These are phyloP conservation scores for Candida gorgasii DNA, from an alignment of 805 yeast genomes.

Conservation along the genomic window DNA sequence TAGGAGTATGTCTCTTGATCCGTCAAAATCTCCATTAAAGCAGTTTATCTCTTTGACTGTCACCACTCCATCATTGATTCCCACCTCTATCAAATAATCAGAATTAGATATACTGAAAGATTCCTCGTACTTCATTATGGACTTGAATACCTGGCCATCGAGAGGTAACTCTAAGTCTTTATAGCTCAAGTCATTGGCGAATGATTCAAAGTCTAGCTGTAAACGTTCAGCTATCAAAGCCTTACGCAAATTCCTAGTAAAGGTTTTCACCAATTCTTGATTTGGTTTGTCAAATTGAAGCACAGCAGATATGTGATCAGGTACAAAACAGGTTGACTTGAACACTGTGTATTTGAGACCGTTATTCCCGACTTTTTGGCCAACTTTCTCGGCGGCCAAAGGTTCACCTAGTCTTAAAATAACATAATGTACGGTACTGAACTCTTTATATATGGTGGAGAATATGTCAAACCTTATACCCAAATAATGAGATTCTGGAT, in stretches of 20 bases:
- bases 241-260: conserved; percentile 2
- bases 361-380: background rate
- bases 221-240: background rate
- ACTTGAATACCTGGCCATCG: conserved; percentile 1
- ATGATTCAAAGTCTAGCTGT: conserved; percentile 3
- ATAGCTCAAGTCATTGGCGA: conserved; percentile 4
- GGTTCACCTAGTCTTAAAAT: conserved; percentile 28
- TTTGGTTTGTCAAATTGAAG: background rate
- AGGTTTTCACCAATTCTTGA: background rate
- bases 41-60: background rate
- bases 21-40: background rate
- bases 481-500: conserved; percentile 27
- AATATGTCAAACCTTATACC: conserved; percentile 55
- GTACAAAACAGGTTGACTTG: conserved; percentile 10
- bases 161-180: background rate
- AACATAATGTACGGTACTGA: conserved; percentile 47
- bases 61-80: background rate
- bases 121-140: background rate
- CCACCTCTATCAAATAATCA: conserved; percentile 3
- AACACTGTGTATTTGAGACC: background rate
- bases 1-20: background rate
- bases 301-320: conserved; percentile 3
- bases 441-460: conserved; percentile 24
- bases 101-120: conserved; percentile 2
- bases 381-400: background rate